A percentile compares a stretch with the other conserved stretches of the same genome.
Evolutionary conservation across 345 rosid genomes (phyloP).

Genomic region (Cardamine occulta): DNA sequence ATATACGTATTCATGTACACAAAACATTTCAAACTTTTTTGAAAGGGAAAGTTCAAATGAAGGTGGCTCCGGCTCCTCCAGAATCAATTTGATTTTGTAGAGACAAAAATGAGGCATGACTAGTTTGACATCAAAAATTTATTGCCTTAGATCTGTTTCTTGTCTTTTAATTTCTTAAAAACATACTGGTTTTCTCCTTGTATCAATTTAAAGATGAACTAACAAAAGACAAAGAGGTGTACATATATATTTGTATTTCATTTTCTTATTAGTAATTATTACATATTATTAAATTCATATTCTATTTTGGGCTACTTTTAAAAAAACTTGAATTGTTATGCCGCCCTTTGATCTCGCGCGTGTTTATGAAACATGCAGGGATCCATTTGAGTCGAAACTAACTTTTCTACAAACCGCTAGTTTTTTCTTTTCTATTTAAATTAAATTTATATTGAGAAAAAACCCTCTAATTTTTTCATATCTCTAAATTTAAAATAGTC

Average conservation of each 20-base stretch:
- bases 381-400: too few species aligned
- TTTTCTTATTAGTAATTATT: neutral
- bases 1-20: neutral
- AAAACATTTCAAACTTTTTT: slow-evolving; percentile 16
- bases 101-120: slow-evolving; percentile 44
- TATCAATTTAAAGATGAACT: neutral
- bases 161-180: slow-evolving; percentile 21
- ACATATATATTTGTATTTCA: neutral
- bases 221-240: neutral
- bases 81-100: slow-evolving; percentile 39
- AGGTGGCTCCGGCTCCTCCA: slow-evolving; percentile 41
- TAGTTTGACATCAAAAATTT: slow-evolving; percentile 40
- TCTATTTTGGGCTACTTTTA: neutral
- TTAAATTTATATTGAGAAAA: too few species aligned
- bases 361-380: neutral
- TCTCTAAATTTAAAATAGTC: too few species aligned
- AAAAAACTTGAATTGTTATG: neutral
- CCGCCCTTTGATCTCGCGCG: neutral
- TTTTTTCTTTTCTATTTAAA: too few species aligned
- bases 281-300: neutral
- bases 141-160: slow-evolving; percentile 31
- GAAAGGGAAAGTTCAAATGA: slow-evolving; percentile 41
- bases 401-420: too few species aligned
- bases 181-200: neutral
- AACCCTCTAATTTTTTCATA: too few species aligned